Evolutionary conservation across 805 yeast genomes (phyloP), one percentile per base, ranked within the genome.

Genomic region (Wickerhamomyces alni): DNA sequence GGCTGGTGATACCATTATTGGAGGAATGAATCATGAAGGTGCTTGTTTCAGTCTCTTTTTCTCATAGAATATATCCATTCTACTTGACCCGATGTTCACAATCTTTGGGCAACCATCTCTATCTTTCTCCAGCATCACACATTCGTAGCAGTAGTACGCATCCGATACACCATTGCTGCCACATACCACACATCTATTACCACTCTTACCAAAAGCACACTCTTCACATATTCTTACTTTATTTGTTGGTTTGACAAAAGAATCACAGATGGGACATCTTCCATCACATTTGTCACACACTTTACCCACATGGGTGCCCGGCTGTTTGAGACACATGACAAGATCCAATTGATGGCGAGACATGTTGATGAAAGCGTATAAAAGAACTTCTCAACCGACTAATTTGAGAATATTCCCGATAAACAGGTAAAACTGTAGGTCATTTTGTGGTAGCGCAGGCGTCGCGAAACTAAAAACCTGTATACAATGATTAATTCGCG

Each of bases 61-160:
- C 47, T 81, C 84, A 50, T 71, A 81, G 50, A 75, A 75, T 60
- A 70, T 65, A 48, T 84, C 95, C 5, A 80, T 69, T 53, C 77
- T 73, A 38, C 78, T 74, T n/a, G 87, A 75, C 8, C 97, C 96
- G 35, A 87, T 66, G 54, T 87, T 89, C 15, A 82, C 58, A 38
- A 89, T 77, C 50, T 81, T 74, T 1, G 97, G 97, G 64, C 98
- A 89, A 1, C 98, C 98, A 58, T 89, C 96, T 33, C 95, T 66
- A 55, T 85, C 87, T 52, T 77, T 79, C 55, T 88, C 97, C 30
- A 75, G 54, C 36, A 75, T 56, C 5, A 87, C 89, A 59, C 98
- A 89, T 55, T 87, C 95, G 46, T 75, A 70, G 55, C 98, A 89
- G 58, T 86, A 91, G 52, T 68, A 83, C 0, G 96, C 95, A 41